Conservation (phyloP, 306 rosid genomes). For the Potentilla sterilis region DNA sequence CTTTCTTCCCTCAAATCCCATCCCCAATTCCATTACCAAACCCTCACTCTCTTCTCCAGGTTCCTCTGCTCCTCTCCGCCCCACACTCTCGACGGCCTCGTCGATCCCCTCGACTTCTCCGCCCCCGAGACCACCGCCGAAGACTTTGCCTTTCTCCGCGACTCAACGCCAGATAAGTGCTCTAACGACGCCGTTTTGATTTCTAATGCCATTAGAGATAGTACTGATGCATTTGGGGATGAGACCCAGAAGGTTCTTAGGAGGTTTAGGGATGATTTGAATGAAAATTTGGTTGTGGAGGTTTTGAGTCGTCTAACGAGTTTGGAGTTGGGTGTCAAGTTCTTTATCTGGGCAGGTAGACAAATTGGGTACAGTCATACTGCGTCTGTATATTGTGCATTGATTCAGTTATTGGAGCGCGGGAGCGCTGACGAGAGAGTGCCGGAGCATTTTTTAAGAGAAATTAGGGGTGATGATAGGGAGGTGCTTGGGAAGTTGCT, state of each 20-base stretch:
- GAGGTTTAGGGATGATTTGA: slow-evolving; percentile 55
- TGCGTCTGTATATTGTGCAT: slow-evolving; percentile 38
- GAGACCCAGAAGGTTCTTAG: slow-evolving; percentile 51
- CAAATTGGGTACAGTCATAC: slow-evolving; percentile 75
- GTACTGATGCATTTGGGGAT: slow-evolving; percentile 37
- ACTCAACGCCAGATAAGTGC: slow-evolving; percentile 24
- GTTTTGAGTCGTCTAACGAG: slow-evolving; percentile 41
- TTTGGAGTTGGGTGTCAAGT: slow-evolving; percentile 54
- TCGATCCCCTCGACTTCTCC: slow-evolving; percentile 39
- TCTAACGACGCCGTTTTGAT: slow-evolving; percentile 45
- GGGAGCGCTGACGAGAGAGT: slow-evolving; percentile 35
- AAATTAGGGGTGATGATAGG: slow-evolving; percentile 53
- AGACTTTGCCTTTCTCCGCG: slow-evolving; percentile 52
- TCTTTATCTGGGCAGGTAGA: slow-evolving; percentile 72
- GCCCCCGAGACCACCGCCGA: slow-evolving; percentile 22
- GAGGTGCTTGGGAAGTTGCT: slow-evolving; percentile 65
- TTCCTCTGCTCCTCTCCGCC: slow-evolving; percentile 27
- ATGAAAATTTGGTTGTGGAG: slow-evolving; percentile 45
- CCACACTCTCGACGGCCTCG: slow-evolving; percentile 50
- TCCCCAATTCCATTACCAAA: not conserved
- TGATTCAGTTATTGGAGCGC: slow-evolving; percentile 46
- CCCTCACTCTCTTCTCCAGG: slow-evolving; percentile 14
- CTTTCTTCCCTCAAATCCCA: slow-evolving; percentile 5
- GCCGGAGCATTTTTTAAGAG: slow-evolving; percentile 37
- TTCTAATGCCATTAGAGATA: slow-evolving; percentile 34